phyloP scores from a whole-genome alignment of 192 early-diverging fungal genomes.

The Backusella morwellensis region DNA sequence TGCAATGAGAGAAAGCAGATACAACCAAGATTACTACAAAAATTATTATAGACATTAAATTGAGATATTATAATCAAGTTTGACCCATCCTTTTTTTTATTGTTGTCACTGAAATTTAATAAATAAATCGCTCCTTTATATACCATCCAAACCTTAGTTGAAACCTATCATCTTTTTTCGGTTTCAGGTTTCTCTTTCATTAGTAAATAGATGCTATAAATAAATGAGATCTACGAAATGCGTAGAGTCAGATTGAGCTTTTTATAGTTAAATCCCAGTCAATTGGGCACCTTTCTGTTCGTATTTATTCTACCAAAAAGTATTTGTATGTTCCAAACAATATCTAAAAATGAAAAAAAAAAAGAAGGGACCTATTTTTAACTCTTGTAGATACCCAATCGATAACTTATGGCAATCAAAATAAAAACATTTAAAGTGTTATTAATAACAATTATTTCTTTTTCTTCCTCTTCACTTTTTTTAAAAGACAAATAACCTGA shows the following conservation, averaged over 20 bases:
- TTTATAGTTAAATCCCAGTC: background rate
- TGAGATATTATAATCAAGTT: background rate
- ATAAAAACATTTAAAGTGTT: background rate
- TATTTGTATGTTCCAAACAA: background rate
- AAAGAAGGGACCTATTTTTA: background rate
- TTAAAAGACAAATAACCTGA: background rate
- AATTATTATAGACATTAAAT: background rate
- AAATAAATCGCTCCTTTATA: background rate
- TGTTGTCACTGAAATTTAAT: background rate
- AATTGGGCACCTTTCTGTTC: background rate
- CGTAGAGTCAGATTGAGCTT: background rate
- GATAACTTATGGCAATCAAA: background rate
- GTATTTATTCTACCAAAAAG: background rate
- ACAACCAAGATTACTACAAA: background rate
- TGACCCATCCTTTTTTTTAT: background rate
- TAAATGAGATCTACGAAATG: background rate
- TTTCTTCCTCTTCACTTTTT: background rate
- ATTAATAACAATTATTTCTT: background rate
- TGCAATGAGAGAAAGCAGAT: background rate
- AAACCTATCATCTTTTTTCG: conserved; percentile 2
- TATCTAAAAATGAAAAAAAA: background rate
- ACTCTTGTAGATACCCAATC: background rate
- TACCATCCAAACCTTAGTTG: background rate
- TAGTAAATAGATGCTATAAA: background rate
- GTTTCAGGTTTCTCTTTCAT: background rate